These are phyloP conservation scores for Phaeotremella skinneri DNA, from an alignment of 768 basidiomycete genomes.

Conservation along the genomic window DNA sequence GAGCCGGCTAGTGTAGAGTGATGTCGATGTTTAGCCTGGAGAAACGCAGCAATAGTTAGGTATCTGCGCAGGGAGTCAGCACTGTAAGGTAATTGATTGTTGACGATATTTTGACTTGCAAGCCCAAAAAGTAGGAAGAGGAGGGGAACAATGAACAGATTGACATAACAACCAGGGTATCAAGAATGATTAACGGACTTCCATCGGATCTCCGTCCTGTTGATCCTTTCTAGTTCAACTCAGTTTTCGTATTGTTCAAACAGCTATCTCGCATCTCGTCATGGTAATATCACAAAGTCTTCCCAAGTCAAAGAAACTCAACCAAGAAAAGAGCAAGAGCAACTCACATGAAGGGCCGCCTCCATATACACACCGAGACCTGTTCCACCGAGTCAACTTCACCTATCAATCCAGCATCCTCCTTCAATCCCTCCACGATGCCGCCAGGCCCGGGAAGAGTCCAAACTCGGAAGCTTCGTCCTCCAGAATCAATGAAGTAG, in stretches of 20 bases:
- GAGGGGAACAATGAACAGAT: not conserved
- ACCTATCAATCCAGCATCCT: constrained; percentile 25
- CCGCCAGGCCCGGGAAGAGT: not conserved
- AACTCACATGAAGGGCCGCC: constrained; percentile 8
- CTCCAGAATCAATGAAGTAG: not conserved
- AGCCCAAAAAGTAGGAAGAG: not conserved
- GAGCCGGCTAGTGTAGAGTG: no score
- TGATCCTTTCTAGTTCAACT: no score
- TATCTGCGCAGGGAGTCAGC: no score
- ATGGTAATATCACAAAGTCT: not conserved
- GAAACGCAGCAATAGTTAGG: no score
- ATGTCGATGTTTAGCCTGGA: no score
- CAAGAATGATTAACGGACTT: not conserved
- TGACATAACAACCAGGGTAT: not conserved
- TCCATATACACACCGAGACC: constrained; percentile 15
- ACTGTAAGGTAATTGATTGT: no score
- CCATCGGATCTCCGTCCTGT: not conserved
- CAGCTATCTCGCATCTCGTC: no score
- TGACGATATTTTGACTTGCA: no score
- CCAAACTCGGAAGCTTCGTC: no score
- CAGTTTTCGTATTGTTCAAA: no score
- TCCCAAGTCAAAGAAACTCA: not conserved
- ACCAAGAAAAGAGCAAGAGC: not conserved
- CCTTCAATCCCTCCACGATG: constrained; percentile 19
- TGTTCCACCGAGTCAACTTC: constrained; percentile 27